Evolutionary conservation across 805 yeast species (phyloP).

Genomic region (Ogataea henricii): DNA sequence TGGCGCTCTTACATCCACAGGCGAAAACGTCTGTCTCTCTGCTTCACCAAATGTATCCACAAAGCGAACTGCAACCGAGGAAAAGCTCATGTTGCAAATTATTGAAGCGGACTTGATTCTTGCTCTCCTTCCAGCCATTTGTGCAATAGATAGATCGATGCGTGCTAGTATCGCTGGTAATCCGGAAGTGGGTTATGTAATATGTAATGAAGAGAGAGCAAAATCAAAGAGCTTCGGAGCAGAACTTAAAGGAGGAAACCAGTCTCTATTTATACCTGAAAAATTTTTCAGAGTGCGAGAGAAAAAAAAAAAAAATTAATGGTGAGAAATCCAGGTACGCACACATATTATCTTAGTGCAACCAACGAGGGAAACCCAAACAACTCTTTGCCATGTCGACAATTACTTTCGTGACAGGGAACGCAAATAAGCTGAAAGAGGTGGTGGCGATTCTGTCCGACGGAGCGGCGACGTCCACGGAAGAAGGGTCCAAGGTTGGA

Average conservation of each 20-base stretch:
- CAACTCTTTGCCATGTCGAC: constrained; percentile 29
- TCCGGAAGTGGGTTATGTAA: constrained; percentile 42
- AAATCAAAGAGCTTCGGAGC: not conserved
- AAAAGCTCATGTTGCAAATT: constrained; percentile 24
- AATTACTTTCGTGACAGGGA: constrained; percentile 61
- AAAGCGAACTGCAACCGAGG: constrained; percentile 34
- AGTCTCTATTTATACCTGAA: not conserved
- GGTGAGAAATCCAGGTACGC: not conserved
- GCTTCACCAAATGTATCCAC: constrained; percentile 28
- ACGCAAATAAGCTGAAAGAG: constrained; percentile 83
- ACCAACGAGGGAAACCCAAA: too few relatives aligned
- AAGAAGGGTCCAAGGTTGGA: constrained; percentile 44
- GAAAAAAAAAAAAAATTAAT: not conserved
- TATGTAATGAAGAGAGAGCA: constrained; percentile 7
- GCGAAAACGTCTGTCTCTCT: not conserved
- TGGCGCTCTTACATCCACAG: not conserved
- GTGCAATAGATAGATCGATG: constrained; percentile 37
- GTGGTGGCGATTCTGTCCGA: constrained; percentile 71
- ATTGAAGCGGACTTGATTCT: constrained; percentile 28
- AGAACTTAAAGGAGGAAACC: not conserved
- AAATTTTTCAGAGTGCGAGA: constrained; percentile 3
- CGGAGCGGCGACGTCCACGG: constrained; percentile 26
- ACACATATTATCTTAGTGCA: too few relatives aligned
- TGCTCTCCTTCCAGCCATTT: constrained; percentile 45
- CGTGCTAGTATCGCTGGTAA: constrained; percentile 40